Percentiles rank a stretch among this genome's conserved stretches.
phyloP scores from a whole-genome alignment of 805 yeast species.

The Priceomyces haplophilus region DNA sequence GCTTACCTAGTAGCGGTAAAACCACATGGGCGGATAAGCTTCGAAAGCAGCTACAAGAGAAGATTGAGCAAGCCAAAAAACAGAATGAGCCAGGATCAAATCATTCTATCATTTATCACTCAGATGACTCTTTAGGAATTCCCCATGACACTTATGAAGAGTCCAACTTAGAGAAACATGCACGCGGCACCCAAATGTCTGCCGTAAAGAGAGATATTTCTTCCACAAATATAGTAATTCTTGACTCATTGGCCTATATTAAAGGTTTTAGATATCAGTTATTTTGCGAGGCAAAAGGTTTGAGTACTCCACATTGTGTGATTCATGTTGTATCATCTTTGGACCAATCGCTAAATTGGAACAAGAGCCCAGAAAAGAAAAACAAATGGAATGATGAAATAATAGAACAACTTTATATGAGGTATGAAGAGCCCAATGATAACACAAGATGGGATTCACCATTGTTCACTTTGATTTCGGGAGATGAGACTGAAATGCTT shows the following conservation, averaged over 20 bases:
- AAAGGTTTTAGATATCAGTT: conserved; percentile 95
- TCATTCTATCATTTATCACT: conserved; percentile 62
- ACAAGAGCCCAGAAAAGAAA: conserved; percentile 27
- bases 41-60: conserved; percentile 42
- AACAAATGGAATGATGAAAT: conserved; percentile 64
- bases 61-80: conserved; percentile 37
- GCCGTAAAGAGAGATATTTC: conserved; percentile 83
- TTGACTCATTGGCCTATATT: conserved; percentile 85
- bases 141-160: conserved; percentile 64
- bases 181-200: conserved; percentile 80
- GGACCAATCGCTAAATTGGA: conserved; percentile 63
- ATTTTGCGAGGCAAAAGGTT: conserved; percentile 87
- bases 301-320: conserved; percentile 77
- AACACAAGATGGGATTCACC: conserved; percentile 94
- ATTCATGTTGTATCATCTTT: conserved; percentile 72
- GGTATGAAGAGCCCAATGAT: conserved; percentile 92
- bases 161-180: conserved; percentile 72
- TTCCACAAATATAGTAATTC: conserved; percentile 66
- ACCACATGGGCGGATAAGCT: conserved; percentile 67
- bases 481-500: conserved; percentile 44
- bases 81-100: conserved; percentile 49
- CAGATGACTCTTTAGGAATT: conserved; percentile 77
- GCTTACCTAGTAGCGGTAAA: conserved; percentile 85
- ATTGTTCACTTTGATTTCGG: conserved; percentile 63
- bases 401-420: conserved; percentile 65